Percentiles rank a stretch among this genome's conserved stretches.
Conservation (phyloP, 805 yeast genomes). For the Spencermartinsiella europaea region DNA sequence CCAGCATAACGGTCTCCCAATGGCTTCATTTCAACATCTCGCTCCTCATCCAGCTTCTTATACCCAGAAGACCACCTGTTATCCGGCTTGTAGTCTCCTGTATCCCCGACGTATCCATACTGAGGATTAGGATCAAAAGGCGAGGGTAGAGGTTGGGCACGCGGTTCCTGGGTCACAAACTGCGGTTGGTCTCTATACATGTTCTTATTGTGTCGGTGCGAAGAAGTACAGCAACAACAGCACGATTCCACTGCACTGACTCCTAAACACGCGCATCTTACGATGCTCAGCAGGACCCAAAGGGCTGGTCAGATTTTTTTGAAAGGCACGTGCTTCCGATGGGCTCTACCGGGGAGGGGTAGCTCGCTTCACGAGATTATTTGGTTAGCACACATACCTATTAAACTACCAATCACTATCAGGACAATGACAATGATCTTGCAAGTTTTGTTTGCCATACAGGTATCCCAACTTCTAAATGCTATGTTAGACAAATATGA, state of each 20-base stretch:
- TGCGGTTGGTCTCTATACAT: conserved; percentile 5
- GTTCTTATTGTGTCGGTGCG: conserved; percentile 19
- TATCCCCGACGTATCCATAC: conserved; percentile 16
- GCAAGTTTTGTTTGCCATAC: conserved; percentile 73
- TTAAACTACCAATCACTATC: conserved; percentile 51
- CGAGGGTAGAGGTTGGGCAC: conserved; percentile 6
- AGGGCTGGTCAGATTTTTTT: conserved; percentile 25
- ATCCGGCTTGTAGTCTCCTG: conserved; percentile 15
- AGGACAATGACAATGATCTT: conserved; percentile 74
- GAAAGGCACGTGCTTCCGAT: not conserved
- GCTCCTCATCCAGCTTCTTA: conserved; percentile 2
- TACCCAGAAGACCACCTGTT: not conserved
- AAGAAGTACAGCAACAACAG: conserved; percentile 50
- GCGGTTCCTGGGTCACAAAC: conserved; percentile 5
- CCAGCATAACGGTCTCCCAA: not conserved
- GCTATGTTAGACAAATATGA: conserved; percentile 23
- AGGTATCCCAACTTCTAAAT: conserved; percentile 66
- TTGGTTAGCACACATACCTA: conserved; percentile 24
- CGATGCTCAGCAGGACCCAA: conserved; percentile 52
- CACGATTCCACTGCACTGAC: conserved; percentile 46
- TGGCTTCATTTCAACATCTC: not conserved
- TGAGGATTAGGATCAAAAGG: conserved; percentile 10
- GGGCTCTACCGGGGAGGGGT: no score
- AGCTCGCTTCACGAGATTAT: no score
- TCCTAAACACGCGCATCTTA: conserved; percentile 56